Evolutionary conservation across 495 filamentous ascomycete species (phyloP).

Genomic region (Neurospora sp.): DNA sequence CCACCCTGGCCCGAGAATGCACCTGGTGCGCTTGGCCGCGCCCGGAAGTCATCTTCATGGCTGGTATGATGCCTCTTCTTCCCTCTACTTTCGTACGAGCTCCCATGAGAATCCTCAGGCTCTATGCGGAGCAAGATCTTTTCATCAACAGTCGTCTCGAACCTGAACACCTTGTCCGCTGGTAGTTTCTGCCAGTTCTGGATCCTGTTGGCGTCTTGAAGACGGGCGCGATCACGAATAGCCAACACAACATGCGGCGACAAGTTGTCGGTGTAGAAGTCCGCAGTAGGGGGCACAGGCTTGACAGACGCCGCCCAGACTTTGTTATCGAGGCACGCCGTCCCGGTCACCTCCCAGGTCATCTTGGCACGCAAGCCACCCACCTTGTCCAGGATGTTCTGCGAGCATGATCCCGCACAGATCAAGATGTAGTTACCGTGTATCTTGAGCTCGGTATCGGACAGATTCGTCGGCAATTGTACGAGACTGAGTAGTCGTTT

Average conservation of each 20-base stretch:
- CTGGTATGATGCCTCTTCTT: conserved; percentile 46
- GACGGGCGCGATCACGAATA: conserved; percentile 58
- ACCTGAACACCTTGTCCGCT: conserved; percentile 51
- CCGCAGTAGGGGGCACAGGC: conserved; percentile 54
- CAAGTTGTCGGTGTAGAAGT: conserved; percentile 64
- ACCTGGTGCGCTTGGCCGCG: conserved; percentile 4
- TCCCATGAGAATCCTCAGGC: conserved; percentile 48
- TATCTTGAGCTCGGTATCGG: conserved; percentile 60
- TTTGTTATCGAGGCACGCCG: conserved; percentile 61
- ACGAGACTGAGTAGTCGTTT: conserved; percentile 58
- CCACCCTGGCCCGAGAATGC: background rate
- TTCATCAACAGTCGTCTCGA: conserved; percentile 78
- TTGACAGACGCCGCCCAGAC: conserved; percentile 78
- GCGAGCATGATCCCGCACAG: conserved; percentile 57
- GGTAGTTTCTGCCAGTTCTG: conserved; percentile 73
- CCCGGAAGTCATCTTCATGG: conserved; percentile 39
- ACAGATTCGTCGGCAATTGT: conserved; percentile 46
- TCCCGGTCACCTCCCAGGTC: conserved; percentile 72
- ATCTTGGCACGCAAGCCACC: conserved; percentile 77
- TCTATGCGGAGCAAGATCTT: conserved; percentile 76
- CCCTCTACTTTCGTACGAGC: conserved; percentile 48
- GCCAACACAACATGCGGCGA: conserved; percentile 69
- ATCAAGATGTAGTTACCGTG: conserved; percentile 91
- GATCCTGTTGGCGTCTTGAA: conserved; percentile 72
- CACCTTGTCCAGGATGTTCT: conserved; percentile 62